Conservation (phyloP, 2,329 filamentous ascomycete species). For the Rhytidhysteron rufulum region DNA sequence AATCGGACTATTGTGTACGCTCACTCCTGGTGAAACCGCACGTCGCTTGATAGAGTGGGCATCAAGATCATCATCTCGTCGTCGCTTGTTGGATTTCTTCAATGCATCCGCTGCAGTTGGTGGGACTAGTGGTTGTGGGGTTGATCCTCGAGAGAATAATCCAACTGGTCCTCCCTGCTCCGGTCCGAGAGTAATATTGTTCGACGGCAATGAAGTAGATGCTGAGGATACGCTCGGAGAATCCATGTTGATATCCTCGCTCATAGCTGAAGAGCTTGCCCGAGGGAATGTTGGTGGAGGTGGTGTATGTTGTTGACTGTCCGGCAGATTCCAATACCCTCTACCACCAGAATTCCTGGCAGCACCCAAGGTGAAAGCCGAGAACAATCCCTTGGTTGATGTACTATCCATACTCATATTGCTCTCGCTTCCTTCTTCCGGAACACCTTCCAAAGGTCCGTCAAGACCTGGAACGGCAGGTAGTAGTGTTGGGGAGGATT, state of each 20-base stretch:
- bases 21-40: slow-evolving; percentile 88
- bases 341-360: slow-evolving; percentile 68
- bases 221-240: slow-evolving; percentile 49
- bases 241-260: slow-evolving; percentile 71
- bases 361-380: slow-evolving; percentile 71
- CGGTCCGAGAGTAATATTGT: slow-evolving; percentile 10
- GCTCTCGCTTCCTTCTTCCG: slow-evolving; percentile 57
- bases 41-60: slow-evolving; percentile 83
- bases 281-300: slow-evolving; percentile 58
- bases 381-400: slow-evolving; percentile 47
- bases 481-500: slow-evolving; percentile 65
- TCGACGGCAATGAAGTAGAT: slow-evolving; percentile 17
- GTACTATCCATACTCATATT: slow-evolving; percentile 52
- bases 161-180: slow-evolving; percentile 19
- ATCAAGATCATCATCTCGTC: slow-evolving; percentile 87
- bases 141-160: slow-evolving; percentile 32
- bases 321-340: slow-evolving; percentile 77
- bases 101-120: slow-evolving; percentile 38
- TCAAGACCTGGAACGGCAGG: slow-evolving; percentile 53
- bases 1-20: slow-evolving; percentile 83
- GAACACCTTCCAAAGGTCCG: slow-evolving; percentile 64
- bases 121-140: slow-evolving; percentile 34
- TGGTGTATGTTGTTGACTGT: slow-evolving; percentile 58
- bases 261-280: slow-evolving; percentile 51
- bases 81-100: slow-evolving; percentile 60